These are phyloP conservation scores for Stachybotrys chartarum DNA, from an alignment of 2,329 filamentous ascomycete species.

Conservation along the genomic window DNA sequence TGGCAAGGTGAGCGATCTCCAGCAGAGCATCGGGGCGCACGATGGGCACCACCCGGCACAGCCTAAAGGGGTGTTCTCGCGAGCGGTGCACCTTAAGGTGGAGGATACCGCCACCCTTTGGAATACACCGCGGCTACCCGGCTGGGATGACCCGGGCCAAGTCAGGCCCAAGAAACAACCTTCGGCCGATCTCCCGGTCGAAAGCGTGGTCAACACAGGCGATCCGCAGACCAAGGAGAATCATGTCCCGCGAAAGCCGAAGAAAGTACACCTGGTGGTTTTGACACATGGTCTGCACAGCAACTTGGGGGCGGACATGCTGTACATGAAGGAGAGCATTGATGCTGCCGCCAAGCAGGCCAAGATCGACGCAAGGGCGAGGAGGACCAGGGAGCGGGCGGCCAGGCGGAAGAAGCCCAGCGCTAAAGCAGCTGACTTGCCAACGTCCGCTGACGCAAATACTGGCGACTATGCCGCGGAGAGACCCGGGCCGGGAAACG, in stretches of 20 bases:
- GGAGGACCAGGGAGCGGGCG: slow-evolving; percentile 45
- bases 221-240: slow-evolving; percentile 18
- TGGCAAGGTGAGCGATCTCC: slow-evolving; percentile 70
- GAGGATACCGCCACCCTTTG: slow-evolving; percentile 87
- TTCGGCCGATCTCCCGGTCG: slow-evolving; percentile 22
- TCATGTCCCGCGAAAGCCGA: slow-evolving; percentile 44
- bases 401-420: slow-evolving; percentile 8
- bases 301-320: slow-evolving; percentile 92
- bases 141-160: slow-evolving; percentile 42
- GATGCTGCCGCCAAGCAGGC: slow-evolving; percentile 74
- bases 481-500: slow-evolving; percentile 5
- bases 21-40: slow-evolving; percentile 51
- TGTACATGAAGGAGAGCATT: slow-evolving; percentile 95
- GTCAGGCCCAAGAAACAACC: slow-evolving; percentile 14
- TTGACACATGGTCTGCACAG: slow-evolving; percentile 93
- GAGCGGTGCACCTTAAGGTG: slow-evolving; percentile 67
- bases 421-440: background rate
- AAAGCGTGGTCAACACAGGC: slow-evolving; percentile 25
- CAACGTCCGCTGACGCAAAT: background rate
- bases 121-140: slow-evolving; percentile 82
- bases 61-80: slow-evolving; percentile 74
- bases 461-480: slow-evolving; percentile 5
- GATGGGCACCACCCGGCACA: slow-evolving; percentile 56
- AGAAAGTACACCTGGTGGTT: slow-evolving; percentile 84
- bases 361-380: slow-evolving; percentile 57